Percentiles rank a stretch among this genome's conserved stretches.
Conservation (phyloP, 208 protist genomes). For the Leishmania turanica region DNA sequence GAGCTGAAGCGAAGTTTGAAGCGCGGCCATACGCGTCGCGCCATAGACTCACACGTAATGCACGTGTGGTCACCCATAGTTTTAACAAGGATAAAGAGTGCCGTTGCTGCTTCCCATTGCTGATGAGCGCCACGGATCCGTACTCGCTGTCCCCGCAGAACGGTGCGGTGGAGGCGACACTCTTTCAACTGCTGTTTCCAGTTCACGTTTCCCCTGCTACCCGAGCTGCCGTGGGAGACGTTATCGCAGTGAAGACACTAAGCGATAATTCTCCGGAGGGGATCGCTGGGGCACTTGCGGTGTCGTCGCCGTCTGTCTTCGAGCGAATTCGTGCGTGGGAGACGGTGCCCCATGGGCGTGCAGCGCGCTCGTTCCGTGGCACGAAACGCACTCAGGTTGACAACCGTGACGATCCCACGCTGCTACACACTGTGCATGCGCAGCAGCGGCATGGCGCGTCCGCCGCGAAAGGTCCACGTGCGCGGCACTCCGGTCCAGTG, state of each 20-base stretch:
- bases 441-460: not conserved
- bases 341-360: not conserved
- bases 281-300: not conserved
- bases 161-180: constrained; percentile 1
- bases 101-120: not conserved
- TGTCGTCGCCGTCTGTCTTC: constrained; percentile 17
- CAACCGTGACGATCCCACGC: not conserved
- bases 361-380: not conserved
- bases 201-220: not conserved
- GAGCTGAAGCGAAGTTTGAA: not conserved
- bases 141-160: not conserved
- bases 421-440: not conserved
- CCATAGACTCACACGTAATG: not conserved
- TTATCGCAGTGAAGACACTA: not conserved
- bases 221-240: not conserved
- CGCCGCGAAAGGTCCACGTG: not conserved
- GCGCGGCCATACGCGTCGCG: not conserved
- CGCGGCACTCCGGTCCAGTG: not conserved
- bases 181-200: constrained; percentile 7
- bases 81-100: not conserved
- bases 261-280: not conserved
- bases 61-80: not conserved
- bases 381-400: not conserved
- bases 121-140: constrained; percentile 6
- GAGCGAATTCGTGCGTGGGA: constrained; percentile 28